A percentile compares a stretch with the other conserved stretches of the same genome.
These are phyloP conservation scores for Aspergillus wentii DNA, from an alignment of 495 filamentous ascomycete genomes.

Conservation along the genomic window DNA sequence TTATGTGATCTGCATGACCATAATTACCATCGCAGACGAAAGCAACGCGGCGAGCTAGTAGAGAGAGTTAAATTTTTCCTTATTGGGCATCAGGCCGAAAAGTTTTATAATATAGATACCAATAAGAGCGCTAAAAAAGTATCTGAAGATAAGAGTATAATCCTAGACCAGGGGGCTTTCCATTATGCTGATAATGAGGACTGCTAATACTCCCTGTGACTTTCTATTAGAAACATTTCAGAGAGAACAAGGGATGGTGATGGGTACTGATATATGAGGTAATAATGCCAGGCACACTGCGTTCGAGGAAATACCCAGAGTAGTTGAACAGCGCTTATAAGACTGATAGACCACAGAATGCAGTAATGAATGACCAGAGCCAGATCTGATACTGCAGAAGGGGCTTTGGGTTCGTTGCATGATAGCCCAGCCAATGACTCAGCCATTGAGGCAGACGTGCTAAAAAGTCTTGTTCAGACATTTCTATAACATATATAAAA, in stretches of 20 bases:
- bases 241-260: not conserved
- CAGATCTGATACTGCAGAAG: slow-evolving; percentile 18
- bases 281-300: slow-evolving; percentile 27
- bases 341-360: slow-evolving; percentile 30
- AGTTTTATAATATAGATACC: slow-evolving; percentile 64
- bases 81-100: slow-evolving; percentile 50
- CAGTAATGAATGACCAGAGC: slow-evolving; percentile 29
- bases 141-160: slow-evolving; percentile 62
- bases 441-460: slow-evolving; percentile 27
- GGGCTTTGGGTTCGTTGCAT: slow-evolving; percentile 18
- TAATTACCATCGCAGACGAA: slow-evolving; percentile 56
- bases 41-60: slow-evolving; percentile 66
- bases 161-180: slow-evolving; percentile 73
- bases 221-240: not conserved
- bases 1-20: slow-evolving; percentile 67
- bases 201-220: slow-evolving; percentile 65
- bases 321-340: slow-evolving; percentile 31
- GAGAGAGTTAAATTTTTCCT: slow-evolving; percentile 41
- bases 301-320: slow-evolving; percentile 22
- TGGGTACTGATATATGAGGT: slow-evolving; percentile 26
- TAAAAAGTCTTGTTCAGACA: slow-evolving; percentile 8
- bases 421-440: slow-evolving; percentile 36
- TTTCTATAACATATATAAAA: too few relatives aligned
- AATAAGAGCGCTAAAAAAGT: slow-evolving; percentile 58
- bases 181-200: slow-evolving; percentile 63